Evolutionary conservation across 768 basidiomycete genomes (phyloP).

Genomic region (Psilocybe tampanensis): DNA sequence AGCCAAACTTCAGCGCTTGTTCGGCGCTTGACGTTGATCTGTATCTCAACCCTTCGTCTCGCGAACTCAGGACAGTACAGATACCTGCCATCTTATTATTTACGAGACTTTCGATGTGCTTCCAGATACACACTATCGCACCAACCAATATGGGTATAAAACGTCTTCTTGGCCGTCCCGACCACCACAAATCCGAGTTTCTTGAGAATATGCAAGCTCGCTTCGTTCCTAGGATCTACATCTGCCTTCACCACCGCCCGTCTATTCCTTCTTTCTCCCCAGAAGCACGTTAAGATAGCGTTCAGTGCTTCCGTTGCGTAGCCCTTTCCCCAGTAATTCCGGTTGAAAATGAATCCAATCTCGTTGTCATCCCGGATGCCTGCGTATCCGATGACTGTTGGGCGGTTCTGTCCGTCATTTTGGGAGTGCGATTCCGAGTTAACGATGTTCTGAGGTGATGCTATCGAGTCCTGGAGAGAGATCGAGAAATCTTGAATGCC

Average conservation of each 20-base stretch:
- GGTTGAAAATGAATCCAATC: conserved; percentile 24
- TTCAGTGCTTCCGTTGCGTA: conserved; percentile 24
- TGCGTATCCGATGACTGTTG: conserved; percentile 21
- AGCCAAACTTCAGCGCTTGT: no score
- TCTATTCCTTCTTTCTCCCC: conserved; percentile 5
- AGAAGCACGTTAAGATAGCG: conserved; percentile 20
- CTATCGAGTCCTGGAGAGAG: conserved; percentile 14
- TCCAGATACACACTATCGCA: conserved; percentile 27
- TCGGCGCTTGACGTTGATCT: no score
- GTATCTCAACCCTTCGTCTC: no score
- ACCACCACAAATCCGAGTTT: conserved; percentile 22
- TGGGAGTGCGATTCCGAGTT: no score
- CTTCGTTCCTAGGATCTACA: conserved; percentile 25
- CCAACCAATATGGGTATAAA: conserved; percentile 25
- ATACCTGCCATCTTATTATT: not conserved
- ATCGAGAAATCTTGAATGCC: conserved; percentile 24
- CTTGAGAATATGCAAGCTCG: conserved; percentile 15
- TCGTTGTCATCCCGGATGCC: conserved; percentile 24
- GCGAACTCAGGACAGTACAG: no score
- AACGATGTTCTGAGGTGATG: no score
- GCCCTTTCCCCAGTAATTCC: conserved; percentile 25
- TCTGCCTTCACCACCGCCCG: conserved; percentile 18
- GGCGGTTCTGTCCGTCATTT: no score
- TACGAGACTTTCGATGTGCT: conserved; percentile 3
- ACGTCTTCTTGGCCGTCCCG: conserved; percentile 22